Evolutionary conservation across 768 basidiomycete species (phyloP).

Genomic region (Leccinum ochraceum): DNA sequence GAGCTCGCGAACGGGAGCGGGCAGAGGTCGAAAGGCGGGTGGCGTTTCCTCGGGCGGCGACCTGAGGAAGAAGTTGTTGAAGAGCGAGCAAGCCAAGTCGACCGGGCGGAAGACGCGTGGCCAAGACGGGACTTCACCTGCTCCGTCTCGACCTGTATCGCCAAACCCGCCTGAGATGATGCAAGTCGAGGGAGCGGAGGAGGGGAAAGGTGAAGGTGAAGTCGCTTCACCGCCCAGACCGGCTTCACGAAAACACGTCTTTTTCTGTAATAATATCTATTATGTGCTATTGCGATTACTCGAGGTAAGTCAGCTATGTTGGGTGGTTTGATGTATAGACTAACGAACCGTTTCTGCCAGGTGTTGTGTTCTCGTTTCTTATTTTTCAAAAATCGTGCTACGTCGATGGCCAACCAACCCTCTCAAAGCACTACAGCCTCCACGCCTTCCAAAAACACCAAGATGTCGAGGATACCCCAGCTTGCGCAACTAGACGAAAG

Average conservation of each 20-base stretch:
- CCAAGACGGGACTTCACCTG: conserved; percentile 53
- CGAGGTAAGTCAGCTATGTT: conserved; percentile 58
- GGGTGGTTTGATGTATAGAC: neutral
- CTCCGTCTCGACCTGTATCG: conserved; percentile 62
- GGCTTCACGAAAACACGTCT: conserved; percentile 53
- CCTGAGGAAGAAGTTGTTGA: conserved; percentile 75
- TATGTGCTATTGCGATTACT: conserved; percentile 84
- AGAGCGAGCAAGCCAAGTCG: conserved; percentile 81
- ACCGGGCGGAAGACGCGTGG: conserved; percentile 58
- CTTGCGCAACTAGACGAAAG: conserved; percentile 35
- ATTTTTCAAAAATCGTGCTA: conserved; percentile 74
- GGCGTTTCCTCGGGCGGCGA: conserved; percentile 54
- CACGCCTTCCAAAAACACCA: conserved; percentile 29
- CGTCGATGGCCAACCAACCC: conserved; percentile 41
- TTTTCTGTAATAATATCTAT: conserved; percentile 89
- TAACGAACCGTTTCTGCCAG: conserved; percentile 41
- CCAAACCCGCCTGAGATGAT: conserved; percentile 53
- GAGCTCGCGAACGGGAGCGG: conserved; percentile 35
- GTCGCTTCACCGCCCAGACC: conserved; percentile 25
- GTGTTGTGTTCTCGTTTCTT: conserved; percentile 78
- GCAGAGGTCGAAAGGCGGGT: conserved; percentile 41
- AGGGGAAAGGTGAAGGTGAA: conserved; percentile 26
- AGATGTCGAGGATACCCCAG: conserved; percentile 32
- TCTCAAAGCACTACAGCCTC: conserved; percentile 3
- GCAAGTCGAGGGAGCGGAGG: conserved; percentile 32